Conservation (phyloP, 1,284 basidiomycete genomes). For the Trichosporon sp. region DNA sequence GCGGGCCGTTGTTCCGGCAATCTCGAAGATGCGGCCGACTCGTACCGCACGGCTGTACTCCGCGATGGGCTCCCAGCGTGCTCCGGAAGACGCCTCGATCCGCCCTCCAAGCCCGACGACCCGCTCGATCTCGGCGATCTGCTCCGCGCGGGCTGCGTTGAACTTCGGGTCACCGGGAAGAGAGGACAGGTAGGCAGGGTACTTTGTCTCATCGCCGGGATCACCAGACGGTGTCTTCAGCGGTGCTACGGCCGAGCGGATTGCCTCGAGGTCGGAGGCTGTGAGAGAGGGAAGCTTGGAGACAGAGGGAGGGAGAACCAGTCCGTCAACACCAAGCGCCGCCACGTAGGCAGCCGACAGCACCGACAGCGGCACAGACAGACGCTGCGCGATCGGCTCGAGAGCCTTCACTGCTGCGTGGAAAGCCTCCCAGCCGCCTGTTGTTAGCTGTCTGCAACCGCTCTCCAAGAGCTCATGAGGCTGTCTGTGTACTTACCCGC, state of each 20-base stretch:
- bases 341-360: conserved; percentile 13
- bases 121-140: conserved; percentile 6
- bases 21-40: conserved; percentile 4
- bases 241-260: neutral
- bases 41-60: conserved; percentile 13
- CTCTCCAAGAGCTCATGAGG: neutral
- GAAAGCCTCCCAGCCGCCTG: conserved; percentile 21
- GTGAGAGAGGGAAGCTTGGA: neutral
- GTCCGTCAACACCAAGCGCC: neutral
- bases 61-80: conserved; percentile 12
- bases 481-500: conserved; percentile 20
- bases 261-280: neutral
- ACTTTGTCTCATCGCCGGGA: conserved; percentile 14
- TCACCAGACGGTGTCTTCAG: neutral
- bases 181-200: conserved; percentile 10
- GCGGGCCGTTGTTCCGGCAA: conserved; percentile 16
- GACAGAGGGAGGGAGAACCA: neutral
- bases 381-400: conserved; percentile 12
- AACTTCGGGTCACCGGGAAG: neutral
- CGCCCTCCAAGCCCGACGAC: neutral
- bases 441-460: neutral
- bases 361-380: conserved; percentile 12
- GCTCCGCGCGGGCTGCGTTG: neutral
- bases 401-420: conserved; percentile 14
- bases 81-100: conserved; percentile 6